Evolutionary conservation across 2,329 filamentous ascomycete genomes (phyloP).

Genomic region (Sporothrix protearum): DNA sequence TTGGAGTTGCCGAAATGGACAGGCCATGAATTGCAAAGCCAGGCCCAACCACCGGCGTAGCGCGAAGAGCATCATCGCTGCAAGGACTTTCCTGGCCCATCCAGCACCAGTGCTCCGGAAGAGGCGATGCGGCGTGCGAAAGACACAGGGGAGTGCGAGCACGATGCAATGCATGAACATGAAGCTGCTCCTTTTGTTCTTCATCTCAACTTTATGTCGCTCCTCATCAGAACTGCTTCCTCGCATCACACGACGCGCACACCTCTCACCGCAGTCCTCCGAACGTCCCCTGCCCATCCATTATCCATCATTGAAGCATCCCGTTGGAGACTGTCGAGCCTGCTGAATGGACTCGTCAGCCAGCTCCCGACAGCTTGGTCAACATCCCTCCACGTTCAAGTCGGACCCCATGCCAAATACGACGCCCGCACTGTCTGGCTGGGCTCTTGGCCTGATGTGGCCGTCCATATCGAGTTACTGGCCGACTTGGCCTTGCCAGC

Average conservation of each 20-base stretch:
- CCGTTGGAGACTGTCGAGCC: not conserved
- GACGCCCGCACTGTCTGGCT: conserved; percentile 3
- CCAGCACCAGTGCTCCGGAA: not conserved
- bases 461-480: conserved; percentile 17
- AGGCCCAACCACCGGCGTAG: conserved; percentile 2
- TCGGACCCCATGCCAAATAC: conserved; percentile 8
- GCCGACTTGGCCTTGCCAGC: not conserved
- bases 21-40: not conserved
- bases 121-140: conserved; percentile 4
- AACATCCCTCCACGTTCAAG: not conserved
- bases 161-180: conserved; percentile 6
- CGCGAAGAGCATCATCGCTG: not conserved
- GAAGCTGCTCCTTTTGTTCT: not conserved
- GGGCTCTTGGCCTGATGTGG: not conserved
- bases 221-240: not conserved
- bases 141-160: not conserved
- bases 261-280: not conserved
- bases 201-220: not conserved
- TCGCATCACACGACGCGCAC: conserved; percentile 7
- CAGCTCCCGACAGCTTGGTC: conserved; percentile 20
- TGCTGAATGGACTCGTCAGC: not conserved
- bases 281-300: not conserved
- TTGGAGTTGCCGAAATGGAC: conserved; percentile 34
- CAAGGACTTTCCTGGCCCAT: not conserved
- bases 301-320: not conserved